A percentile compares a stretch with the other conserved stretches of the same genome.
Conservation (phyloP, 495 filamentous ascomycete species). For the Tetracladium setigerum region DNA sequence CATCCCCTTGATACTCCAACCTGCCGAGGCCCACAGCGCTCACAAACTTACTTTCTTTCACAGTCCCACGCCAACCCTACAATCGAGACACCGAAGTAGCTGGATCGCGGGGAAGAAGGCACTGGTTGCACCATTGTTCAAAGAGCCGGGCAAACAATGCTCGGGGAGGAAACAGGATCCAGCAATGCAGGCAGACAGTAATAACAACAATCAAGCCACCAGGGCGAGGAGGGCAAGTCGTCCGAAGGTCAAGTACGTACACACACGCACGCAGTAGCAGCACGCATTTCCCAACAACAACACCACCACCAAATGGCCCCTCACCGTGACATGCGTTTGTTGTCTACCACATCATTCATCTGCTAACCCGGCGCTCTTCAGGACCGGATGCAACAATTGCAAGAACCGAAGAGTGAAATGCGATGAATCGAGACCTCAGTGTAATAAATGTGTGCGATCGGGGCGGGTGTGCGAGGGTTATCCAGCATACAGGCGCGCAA, state of each 20-base stretch:
- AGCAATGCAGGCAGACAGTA: not conserved
- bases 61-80: too few species aligned
- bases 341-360: too few species aligned
- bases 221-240: slow-evolving; percentile 16
- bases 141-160: not conserved
- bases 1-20: too few species aligned
- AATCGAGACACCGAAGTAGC: too few species aligned
- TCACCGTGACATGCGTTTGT: too few species aligned
- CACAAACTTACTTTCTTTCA: too few species aligned
- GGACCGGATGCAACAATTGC: slow-evolving; percentile 50
- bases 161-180: not conserved
- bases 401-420: slow-evolving; percentile 59
- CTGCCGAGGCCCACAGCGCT: too few species aligned
- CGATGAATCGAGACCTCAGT: slow-evolving; percentile 54
- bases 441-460: slow-evolving; percentile 46
- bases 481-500: slow-evolving; percentile 31
- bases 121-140: too few species aligned
- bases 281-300: too few species aligned
- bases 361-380: slow-evolving; percentile 31
- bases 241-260: slow-evolving; percentile 21
- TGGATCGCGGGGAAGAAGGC: too few species aligned
- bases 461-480: slow-evolving; percentile 43
- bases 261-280: too few species aligned
- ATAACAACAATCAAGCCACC: not conserved
- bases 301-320: too few species aligned